Conservation (phyloP, 176 grass and related monocot genomes). For the Otatea glauca region DNA sequence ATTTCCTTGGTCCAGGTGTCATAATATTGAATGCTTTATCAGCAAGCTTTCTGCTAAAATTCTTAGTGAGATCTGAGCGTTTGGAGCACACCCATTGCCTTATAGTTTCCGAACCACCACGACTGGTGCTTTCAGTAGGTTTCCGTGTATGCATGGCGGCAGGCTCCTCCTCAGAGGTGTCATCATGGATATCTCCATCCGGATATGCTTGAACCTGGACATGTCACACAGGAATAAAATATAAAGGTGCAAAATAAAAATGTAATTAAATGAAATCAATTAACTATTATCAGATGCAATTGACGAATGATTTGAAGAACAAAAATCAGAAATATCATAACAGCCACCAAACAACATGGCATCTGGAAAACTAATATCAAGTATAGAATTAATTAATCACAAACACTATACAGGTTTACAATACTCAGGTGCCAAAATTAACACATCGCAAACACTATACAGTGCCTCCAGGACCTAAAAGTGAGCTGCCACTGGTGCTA, state of each 20-base stretch:
- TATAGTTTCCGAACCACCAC: constrained; percentile 45
- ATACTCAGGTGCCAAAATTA: constrained; percentile 23
- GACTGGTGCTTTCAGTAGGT: constrained; percentile 52
- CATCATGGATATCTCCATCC: constrained; percentile 31
- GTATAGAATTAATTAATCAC: constrained; percentile 29
- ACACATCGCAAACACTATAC: constrained; percentile 14
- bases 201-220: constrained; percentile 39
- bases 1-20: constrained; percentile 33
- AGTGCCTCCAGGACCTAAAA: neutral
- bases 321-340: constrained; percentile 8
- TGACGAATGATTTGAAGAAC: neutral
- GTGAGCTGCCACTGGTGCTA: neutral
- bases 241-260: constrained; percentile 21
- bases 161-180: constrained; percentile 39
- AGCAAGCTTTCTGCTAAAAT: constrained; percentile 49
- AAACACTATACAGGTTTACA: neutral
- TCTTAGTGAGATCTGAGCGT: constrained; percentile 62
- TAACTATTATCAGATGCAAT: constrained; percentile 51
- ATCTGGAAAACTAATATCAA: constrained; percentile 27
- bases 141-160: neutral
- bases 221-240: constrained; percentile 34
- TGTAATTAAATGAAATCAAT: constrained; percentile 1
- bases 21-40: constrained; percentile 39
- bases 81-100: constrained; percentile 71
- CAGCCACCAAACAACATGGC: constrained; percentile 1